Conservation (phyloP, 352 stramenopile genomes). For the Albugo laibachii region DNA sequence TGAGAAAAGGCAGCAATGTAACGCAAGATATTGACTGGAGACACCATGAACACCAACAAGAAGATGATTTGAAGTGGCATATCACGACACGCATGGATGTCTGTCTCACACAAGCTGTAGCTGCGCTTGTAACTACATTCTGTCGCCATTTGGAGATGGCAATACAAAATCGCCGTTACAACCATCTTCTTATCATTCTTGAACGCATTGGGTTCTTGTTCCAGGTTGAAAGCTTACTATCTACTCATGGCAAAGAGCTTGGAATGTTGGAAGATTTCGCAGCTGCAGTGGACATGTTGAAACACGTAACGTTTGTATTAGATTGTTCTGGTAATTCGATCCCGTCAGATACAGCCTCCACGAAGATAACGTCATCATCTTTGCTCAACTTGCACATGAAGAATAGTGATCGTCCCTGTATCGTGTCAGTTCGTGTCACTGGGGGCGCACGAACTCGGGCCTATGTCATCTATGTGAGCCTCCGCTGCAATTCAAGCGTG, state of each 20-base stretch:
- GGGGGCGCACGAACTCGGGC: no score
- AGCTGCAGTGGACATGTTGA: background rate
- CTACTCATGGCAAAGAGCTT: constrained; percentile 52
- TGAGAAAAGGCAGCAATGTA: constrained; percentile 10
- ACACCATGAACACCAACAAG: constrained; percentile 17
- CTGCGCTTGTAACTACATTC: constrained; percentile 45
- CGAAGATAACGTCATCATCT: background rate
- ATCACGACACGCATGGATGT: constrained; percentile 53
- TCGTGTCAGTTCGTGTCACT: constrained; percentile 47
- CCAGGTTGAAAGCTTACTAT: constrained; percentile 42
- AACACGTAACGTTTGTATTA: background rate
- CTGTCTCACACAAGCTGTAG: constrained; percentile 59
- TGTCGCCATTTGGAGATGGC: constrained; percentile 52
- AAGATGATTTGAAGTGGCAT: constrained; percentile 58
- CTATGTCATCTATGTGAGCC: constrained; percentile 28
- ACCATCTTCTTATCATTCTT: constrained; percentile 34
- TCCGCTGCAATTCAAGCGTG: constrained; percentile 27
- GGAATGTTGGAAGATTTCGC: constrained; percentile 38
- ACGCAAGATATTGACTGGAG: constrained; percentile 27
- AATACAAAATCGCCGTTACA: constrained; percentile 23
- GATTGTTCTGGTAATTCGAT: constrained; percentile 14
- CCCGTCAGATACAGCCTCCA: constrained; percentile 22
- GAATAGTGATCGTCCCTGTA: constrained; percentile 32
- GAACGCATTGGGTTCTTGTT: constrained; percentile 26
- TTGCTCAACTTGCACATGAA: background rate